Conservation (phyloP, 495 filamentous ascomycete genomes). For the Aspergillus campestris region DNA sequence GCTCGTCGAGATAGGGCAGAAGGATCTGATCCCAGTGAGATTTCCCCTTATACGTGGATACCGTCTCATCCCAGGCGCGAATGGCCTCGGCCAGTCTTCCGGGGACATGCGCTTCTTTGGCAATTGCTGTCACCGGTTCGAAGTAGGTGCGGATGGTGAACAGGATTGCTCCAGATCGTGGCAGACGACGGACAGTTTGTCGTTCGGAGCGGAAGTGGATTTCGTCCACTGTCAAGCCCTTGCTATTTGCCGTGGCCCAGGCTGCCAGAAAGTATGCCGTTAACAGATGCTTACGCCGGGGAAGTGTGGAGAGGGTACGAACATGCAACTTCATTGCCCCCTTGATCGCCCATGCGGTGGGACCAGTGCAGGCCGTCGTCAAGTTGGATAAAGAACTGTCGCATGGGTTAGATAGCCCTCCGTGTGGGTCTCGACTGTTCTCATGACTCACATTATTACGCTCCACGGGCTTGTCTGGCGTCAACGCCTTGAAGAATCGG, state of each 20-base stretch:
- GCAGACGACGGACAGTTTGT: no score
- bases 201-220: no score
- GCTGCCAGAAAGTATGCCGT: no score
- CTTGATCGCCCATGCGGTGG: slow-evolving; percentile 57
- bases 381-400: slow-evolving; percentile 54
- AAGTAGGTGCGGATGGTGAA: slow-evolving; percentile 66
- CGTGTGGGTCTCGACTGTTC: no score
- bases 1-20: slow-evolving; percentile 61
- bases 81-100: slow-evolving; percentile 56
- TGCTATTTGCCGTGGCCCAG: no score
- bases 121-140: slow-evolving; percentile 48
- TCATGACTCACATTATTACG: slow-evolving; percentile 28
- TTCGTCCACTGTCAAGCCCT: no score
- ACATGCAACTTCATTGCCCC: slow-evolving; percentile 53
- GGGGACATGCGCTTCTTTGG: slow-evolving; percentile 53
- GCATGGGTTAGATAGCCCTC: no score
- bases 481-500: slow-evolving; percentile 53
- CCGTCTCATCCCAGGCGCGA: slow-evolving; percentile 68
- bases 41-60: slow-evolving; percentile 64
- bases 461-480: slow-evolving; percentile 47
- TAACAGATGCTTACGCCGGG: no score
- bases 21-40: slow-evolving; percentile 60
- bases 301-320: no score
- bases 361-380: slow-evolving; percentile 59
- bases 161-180: slow-evolving; percentile 45